phyloP scores from a whole-genome alignment of 345 rosid genomes.

The Syzygium jambos region DNA sequence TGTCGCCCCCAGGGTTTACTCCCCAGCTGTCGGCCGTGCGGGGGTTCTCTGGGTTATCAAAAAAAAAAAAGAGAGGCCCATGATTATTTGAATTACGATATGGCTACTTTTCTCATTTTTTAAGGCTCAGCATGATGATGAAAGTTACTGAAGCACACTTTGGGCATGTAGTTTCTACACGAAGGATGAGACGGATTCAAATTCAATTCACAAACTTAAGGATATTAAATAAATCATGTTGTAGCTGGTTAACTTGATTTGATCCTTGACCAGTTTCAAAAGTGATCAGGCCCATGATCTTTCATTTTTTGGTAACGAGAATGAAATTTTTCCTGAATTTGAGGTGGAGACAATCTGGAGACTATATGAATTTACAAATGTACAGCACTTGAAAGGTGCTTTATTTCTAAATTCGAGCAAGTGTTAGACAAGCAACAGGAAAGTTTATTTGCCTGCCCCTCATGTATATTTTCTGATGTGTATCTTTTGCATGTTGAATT shows the following conservation, averaged over 20 bases:
- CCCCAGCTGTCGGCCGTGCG: too few species aligned
- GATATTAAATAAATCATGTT: too few species aligned
- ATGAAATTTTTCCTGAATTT: background rate
- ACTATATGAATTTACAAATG: background rate
- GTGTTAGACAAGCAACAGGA: background rate
- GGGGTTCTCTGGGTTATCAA: too few species aligned
- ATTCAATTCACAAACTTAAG: background rate
- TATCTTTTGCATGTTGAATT: background rate
- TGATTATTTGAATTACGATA: background rate
- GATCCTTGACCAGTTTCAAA: background rate
- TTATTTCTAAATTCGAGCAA: background rate
- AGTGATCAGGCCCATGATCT: background rate
- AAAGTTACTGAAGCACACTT: background rate
- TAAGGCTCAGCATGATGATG: background rate
- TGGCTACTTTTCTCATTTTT: background rate
- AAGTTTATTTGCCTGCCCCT: background rate
- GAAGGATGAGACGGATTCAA: background rate
- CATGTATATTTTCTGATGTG: background rate
- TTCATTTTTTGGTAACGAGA: background rate
- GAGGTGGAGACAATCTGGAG: background rate
- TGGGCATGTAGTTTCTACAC: too few species aligned
- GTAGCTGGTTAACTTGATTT: background rate
- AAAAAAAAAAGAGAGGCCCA: too few species aligned
- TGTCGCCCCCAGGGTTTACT: too few species aligned
- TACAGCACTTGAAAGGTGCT: background rate